A percentile compares a stretch with the other conserved stretches of the same genome.
These are phyloP conservation scores for Marchantia paleacea DNA, from an alignment of 225 moss, liverwort and hornwort species.

Conservation along the genomic window DNA sequence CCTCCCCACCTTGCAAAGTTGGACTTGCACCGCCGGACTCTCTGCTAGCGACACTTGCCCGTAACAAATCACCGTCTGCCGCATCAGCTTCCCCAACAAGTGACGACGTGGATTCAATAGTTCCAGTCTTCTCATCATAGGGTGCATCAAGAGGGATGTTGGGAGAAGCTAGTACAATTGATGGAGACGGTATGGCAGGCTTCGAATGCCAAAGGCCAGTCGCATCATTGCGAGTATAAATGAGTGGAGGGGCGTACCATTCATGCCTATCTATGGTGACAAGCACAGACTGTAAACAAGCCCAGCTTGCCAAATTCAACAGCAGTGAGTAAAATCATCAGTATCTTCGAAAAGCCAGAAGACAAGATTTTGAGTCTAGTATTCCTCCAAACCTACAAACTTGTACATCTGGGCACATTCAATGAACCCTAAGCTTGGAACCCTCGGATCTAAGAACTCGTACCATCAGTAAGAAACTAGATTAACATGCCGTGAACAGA, in stretches of 20 bases:
- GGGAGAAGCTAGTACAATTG: slow-evolving; percentile 14
- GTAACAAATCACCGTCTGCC: slow-evolving; percentile 17
- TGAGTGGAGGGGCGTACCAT: slow-evolving; percentile 77
- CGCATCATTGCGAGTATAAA: slow-evolving; percentile 74
- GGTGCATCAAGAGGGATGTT: neutral
- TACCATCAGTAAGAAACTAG: neutral
- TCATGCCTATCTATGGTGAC: slow-evolving; percentile 85
- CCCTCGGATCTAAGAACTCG: neutral
- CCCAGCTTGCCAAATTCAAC: slow-evolving; percentile 10
- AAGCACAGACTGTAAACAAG: slow-evolving; percentile 54
- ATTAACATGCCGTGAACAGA: neutral
- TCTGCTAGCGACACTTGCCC: slow-evolving; percentile 11
- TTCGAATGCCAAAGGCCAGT: slow-evolving; percentile 76
- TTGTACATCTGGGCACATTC: neutral
- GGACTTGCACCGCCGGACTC: slow-evolving; percentile 30
- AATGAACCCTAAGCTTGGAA: neutral
- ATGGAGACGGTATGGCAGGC: slow-evolving; percentile 30
- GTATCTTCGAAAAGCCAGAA: neutral
- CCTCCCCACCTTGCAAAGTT: slow-evolving; percentile 24
- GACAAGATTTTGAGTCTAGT: neutral
- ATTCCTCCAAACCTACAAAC: neutral
- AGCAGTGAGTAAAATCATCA: neutral
- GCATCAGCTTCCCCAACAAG: slow-evolving; percentile 25
- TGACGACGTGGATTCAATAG: slow-evolving; percentile 28
- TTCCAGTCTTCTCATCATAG: slow-evolving; percentile 9